Evolutionary conservation across 495 filamentous ascomycete species (phyloP).

Genomic region (Annulohypoxylon stygium): DNA sequence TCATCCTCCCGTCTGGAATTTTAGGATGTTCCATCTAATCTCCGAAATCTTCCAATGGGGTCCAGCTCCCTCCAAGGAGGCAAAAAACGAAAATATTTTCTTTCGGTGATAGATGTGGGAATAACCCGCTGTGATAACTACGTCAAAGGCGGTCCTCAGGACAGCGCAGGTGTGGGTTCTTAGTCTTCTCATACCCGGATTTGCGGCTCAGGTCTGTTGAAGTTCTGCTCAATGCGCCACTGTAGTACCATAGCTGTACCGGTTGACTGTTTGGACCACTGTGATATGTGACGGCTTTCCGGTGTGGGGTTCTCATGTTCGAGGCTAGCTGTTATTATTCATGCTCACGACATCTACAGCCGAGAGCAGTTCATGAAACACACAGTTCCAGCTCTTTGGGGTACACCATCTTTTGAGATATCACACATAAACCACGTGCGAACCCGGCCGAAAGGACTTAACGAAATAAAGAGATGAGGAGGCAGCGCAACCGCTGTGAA

Average conservation of each 20-base stretch:
- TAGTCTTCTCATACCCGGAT: not conserved
- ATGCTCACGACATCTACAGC: slow-evolving; percentile 6
- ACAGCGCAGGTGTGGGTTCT: slow-evolving; percentile 15
- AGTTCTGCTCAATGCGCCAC: slow-evolving; percentile 13
- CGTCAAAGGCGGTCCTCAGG: not conserved
- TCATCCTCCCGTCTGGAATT: slow-evolving; percentile 1
- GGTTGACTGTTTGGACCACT: slow-evolving; percentile 1
- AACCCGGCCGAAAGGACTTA: not conserved
- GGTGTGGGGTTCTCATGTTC: slow-evolving; percentile 13
- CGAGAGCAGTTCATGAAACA: slow-evolving; percentile 17
- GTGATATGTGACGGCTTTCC: not conserved
- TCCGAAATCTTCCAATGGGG: slow-evolving; percentile 10
- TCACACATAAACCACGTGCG: slow-evolving; percentile 12
- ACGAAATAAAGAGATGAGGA: not conserved
- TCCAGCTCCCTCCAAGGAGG: not conserved
- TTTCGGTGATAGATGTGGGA: not conserved
- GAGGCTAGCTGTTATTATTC: slow-evolving; percentile 18
- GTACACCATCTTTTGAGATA: slow-evolving; percentile 5
- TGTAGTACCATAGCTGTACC: slow-evolving; percentile 11
- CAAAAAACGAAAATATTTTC: slow-evolving; percentile 9
- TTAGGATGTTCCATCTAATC: not conserved
- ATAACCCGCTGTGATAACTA: not conserved
- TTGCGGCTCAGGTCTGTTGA: slow-evolving; percentile 31
- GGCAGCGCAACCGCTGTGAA: slow-evolving; percentile 15
- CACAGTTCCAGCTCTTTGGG: slow-evolving; percentile 18